phyloP scores from a whole-genome alignment of 768 basidiomycete species.

The Boletus rubescentipes region DNA sequence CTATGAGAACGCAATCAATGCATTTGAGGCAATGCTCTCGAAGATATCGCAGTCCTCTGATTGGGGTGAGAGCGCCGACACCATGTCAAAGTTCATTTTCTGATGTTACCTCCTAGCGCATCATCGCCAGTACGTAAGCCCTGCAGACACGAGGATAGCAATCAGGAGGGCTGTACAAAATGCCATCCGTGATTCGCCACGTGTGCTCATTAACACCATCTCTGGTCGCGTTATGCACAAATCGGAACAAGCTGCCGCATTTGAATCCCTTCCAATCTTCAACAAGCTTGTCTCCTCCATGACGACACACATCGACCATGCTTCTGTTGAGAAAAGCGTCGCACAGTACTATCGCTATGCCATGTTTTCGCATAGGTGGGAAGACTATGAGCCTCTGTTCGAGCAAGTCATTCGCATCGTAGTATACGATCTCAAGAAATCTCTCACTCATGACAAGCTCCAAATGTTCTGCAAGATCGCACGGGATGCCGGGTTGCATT shows the following conservation, averaged over 20 bases:
- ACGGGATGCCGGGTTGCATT: background rate
- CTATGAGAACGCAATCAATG: background rate
- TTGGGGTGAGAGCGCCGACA: background rate
- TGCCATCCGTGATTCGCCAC: constrained; percentile 2
- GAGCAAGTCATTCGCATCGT: background rate
- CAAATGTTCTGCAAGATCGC: background rate
- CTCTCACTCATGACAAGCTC: background rate
- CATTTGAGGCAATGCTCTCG: constrained; percentile 1
- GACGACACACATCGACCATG: background rate
- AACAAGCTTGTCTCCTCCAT: constrained; percentile 5
- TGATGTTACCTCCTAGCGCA: background rate
- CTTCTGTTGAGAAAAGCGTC: background rate
- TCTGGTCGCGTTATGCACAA: constrained; percentile 4
- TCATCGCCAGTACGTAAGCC: background rate
- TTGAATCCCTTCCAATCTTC: constrained; percentile 2
- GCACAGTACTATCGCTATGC: background rate
- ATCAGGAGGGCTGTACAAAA: background rate
- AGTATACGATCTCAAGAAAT: constrained; percentile 4
- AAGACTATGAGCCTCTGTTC: background rate
- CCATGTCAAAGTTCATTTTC: background rate
- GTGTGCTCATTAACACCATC: constrained; percentile 4
- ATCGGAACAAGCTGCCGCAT: constrained; percentile 1
- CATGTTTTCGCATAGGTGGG: constrained; percentile 11
- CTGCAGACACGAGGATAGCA: background rate
- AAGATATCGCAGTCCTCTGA: background rate